Evolutionary conservation across 441 rosid species (phyloP), one percentile per base, ranked within the genome.

Genomic region (Adansonia rubrostipa): DNA sequence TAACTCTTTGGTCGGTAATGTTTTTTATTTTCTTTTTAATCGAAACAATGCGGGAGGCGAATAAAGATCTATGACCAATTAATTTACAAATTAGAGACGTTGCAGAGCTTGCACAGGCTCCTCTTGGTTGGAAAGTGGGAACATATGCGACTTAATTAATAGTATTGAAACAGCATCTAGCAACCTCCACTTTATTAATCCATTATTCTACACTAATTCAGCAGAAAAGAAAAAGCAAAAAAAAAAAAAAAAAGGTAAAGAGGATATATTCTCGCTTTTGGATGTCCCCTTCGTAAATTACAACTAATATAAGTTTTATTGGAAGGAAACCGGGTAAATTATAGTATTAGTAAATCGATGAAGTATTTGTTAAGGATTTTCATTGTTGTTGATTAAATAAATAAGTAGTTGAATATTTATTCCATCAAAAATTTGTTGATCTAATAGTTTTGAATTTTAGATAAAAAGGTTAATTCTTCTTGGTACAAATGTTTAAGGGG

Each of bases 1-100:
- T 61, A 73, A 44, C 19, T 20, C 7, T 73, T 66, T 73, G 24
- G 54, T 3, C 2, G 0, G 5, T 58, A 70, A n/a, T 2, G 20
- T 9, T 54, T 9, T 54, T 71, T 53, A 8, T 33, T 53, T 70
- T 70, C 3, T 47, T 4, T 15, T 0, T n/a, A 71, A 71, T 28
- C 6, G 6, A 53, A 15, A 45, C 33, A 45, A 47, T 66, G 22
- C 40, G 48, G 68, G 68, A 6, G 45, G 67, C 19, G 44, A 65
- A 44, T 40, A 42, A 66, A 42, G 50, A 65, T 65, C 13, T 44
- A 44, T 17, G 53, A 9, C 13, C 24, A 11, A 20, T 20, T 6
- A 70, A 70, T 48, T 70, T 47, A 28, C n/a, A 6, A 48, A 70
- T 70, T 24, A 70, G 15, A 50, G 5, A 70, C 50, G 19, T 69